Evolutionary conservation across 345 rosid species (phyloP).

Genomic region (Gossypium anomalum): DNA sequence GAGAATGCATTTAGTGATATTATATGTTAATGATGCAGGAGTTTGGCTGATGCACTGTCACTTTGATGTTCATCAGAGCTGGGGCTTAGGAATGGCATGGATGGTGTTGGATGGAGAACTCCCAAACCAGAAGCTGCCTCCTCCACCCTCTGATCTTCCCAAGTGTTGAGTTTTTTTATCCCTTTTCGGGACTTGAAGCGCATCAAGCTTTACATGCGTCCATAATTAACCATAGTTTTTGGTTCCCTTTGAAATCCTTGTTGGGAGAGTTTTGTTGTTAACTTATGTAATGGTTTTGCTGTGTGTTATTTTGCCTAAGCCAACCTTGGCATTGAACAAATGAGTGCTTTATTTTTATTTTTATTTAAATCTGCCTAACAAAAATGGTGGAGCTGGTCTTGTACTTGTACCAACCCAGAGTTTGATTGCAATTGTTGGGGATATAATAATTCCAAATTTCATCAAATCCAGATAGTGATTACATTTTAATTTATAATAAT

Average conservation of each 20-base stretch:
- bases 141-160: background rate
- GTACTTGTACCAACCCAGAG: too few species aligned
- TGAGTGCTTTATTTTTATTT: too few species aligned
- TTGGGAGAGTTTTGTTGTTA: background rate
- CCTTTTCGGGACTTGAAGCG: background rate
- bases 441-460: too few species aligned
- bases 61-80: background rate
- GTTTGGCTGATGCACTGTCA: background rate
- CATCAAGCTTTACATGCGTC: background rate
- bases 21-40: too few species aligned
- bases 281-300: background rate
- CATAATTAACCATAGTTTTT: background rate
- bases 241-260: background rate
- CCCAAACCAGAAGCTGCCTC: background rate
- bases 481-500: too few species aligned
- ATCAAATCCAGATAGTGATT: too few species aligned
- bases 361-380: background rate
- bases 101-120: background rate
- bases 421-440: too few species aligned
- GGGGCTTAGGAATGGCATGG: background rate
- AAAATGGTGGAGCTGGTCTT: too few species aligned
- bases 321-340: constrained; percentile 4
- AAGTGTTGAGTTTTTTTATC: background rate
- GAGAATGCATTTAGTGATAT: too few species aligned
- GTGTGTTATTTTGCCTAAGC: background rate